A percentile compares a stretch with the other conserved stretches of the same genome.
Conservation (phyloP, 768 basidiomycete genomes). For the Galerina marginata region DNA sequence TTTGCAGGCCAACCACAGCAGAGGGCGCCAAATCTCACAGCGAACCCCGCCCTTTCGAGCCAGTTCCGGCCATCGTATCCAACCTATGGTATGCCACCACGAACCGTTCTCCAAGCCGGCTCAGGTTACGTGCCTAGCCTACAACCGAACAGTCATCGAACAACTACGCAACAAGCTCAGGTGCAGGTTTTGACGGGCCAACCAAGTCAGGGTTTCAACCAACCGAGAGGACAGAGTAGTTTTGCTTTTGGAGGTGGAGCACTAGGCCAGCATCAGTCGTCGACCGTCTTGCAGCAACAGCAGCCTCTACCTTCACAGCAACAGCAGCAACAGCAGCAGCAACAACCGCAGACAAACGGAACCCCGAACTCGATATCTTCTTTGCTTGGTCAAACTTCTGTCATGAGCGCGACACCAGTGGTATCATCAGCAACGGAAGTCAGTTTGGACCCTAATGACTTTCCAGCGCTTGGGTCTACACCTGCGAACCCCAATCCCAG, state of each 20-base stretch:
- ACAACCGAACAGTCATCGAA: slow-evolving; percentile 65
- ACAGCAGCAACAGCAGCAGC: slow-evolving; percentile 52
- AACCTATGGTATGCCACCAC: slow-evolving; percentile 63
- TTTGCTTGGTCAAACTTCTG: slow-evolving; percentile 59
- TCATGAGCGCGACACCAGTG: slow-evolving; percentile 58
- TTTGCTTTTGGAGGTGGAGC: slow-evolving; percentile 67
- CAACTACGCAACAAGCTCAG: slow-evolving; percentile 57
- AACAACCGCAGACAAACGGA: slow-evolving; percentile 61
- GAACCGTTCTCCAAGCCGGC: slow-evolving; percentile 51
- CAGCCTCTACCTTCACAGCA: slow-evolving; percentile 41
- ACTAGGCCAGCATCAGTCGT: slow-evolving; percentile 55
- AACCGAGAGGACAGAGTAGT: slow-evolving; percentile 62
- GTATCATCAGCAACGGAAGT: slow-evolving; percentile 75
- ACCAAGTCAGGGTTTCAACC: slow-evolving; percentile 66
- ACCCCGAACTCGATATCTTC: slow-evolving; percentile 56
- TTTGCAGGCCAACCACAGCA: slow-evolving; percentile 78
- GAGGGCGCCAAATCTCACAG: slow-evolving; percentile 75
- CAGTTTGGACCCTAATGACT: slow-evolving; percentile 85
- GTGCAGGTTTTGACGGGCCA: slow-evolving; percentile 61
- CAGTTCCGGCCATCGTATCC: slow-evolving; percentile 68
- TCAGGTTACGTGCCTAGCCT: slow-evolving; percentile 61
- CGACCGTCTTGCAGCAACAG: slow-evolving; percentile 48
- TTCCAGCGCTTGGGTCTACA: slow-evolving; percentile 82
- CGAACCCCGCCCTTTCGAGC: slow-evolving; percentile 63
- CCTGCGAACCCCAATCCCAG: slow-evolving; percentile 48